Percentiles rank a stretch among this genome's conserved stretches.
Conservation (phyloP, 2,329 filamentous ascomycete genomes). For the Leptographium wingfieldii region DNA sequence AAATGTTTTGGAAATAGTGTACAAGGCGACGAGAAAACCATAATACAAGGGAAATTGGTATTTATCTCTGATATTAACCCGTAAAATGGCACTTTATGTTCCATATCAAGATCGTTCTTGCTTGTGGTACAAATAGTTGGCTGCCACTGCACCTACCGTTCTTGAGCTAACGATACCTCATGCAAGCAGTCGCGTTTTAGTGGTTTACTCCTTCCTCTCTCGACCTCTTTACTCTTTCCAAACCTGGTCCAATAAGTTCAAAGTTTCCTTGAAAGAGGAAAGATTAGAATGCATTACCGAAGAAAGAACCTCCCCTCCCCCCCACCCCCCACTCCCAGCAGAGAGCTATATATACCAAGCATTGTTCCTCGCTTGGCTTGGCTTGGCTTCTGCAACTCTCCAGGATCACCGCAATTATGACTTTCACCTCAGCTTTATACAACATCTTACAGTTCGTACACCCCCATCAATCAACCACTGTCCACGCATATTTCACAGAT, state of each 20-base stretch:
- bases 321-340: no score
- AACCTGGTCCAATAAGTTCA: neutral
- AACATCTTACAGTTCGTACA: neutral
- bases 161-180: no score
- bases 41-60: no score
- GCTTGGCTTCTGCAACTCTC: neutral
- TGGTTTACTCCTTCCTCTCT: no score
- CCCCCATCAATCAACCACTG: neutral
- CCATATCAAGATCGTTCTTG: no score
- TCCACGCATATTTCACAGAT: neutral
- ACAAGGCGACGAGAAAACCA: no score
- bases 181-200: no score
- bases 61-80: no score
- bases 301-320: neutral
- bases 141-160: no score
- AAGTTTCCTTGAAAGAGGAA: neutral
- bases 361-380: neutral
- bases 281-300: neutral
- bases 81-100: no score
- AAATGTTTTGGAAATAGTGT: no score
- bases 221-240: neutral
- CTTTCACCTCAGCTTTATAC: neutral
- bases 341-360: neutral
- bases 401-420: neutral
- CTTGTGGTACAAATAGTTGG: no score